Percentiles rank a stretch among this genome's conserved stretches.
Evolutionary conservation across 805 yeast species (phyloP).

Genomic region (Myxozyma neotropica): DNA sequence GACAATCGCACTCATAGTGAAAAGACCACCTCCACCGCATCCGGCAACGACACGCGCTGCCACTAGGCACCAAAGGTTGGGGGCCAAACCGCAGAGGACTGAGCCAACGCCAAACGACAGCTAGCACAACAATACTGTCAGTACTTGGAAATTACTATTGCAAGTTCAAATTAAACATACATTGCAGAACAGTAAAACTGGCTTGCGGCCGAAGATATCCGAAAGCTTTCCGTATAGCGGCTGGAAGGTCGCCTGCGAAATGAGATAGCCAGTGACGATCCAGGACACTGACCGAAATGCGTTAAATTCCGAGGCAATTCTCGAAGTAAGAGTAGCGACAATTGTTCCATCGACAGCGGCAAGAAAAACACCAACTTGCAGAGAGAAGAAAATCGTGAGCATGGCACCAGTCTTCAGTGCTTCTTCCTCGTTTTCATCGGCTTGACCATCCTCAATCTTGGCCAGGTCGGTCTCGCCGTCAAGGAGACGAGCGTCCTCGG

Average conservation of each 20-base stretch:
- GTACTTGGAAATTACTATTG: slow-evolving; percentile 25
- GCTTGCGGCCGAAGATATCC: slow-evolving; percentile 55
- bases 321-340: slow-evolving; percentile 54
- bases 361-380: slow-evolving; percentile 50
- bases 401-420: slow-evolving; percentile 16
- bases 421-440: slow-evolving; percentile 24
- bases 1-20: slow-evolving; percentile 72
- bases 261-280: slow-evolving; percentile 74
- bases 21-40: slow-evolving; percentile 91
- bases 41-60: slow-evolving; percentile 70
- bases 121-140: slow-evolving; percentile 37
- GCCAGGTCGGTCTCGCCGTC: slow-evolving; percentile 2
- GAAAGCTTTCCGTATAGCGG: slow-evolving; percentile 73
- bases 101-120: slow-evolving; percentile 54
- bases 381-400: slow-evolving; percentile 29
- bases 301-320: slow-evolving; percentile 61
- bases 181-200: slow-evolving; percentile 49
- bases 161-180: slow-evolving; percentile 50
- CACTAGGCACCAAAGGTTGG: slow-evolving; percentile 43
- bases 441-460: slow-evolving; percentile 17
- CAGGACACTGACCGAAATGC: slow-evolving; percentile 58
- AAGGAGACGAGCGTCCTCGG: slow-evolving; percentile 10
- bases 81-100: slow-evolving; percentile 51
- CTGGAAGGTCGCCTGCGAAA: slow-evolving; percentile 74
- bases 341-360: slow-evolving; percentile 58